Base-by-base conservation (phyloP, 106 monocot genomes). In the Apostasia ramifera region DNA sequence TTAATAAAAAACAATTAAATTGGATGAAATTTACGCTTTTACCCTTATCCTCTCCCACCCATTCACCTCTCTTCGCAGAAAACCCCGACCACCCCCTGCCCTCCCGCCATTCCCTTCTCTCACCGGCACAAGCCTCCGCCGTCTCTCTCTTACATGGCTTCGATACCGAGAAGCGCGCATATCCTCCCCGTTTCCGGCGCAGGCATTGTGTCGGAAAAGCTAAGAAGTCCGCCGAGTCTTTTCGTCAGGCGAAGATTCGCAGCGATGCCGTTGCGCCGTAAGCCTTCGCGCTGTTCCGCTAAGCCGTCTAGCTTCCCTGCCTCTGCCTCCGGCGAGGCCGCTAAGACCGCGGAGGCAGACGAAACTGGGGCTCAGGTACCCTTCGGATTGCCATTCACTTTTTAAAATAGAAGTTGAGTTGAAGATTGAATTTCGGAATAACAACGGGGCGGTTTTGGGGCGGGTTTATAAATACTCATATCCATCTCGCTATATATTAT, bases 191-290 rank as follows among this genome's bases (percentile, higher is more conserved):
- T 48, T 26, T 65, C 48, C 26, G 4, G 65, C 48, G 7, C 48
- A 46, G 47, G 43, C 38, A 65, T 48, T 15, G 15, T 48, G 65
- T 65, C 65, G 65, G 48, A 65, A 26, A 65, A 14, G 40, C 65
- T 15, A 47, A 65, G 65, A 65, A 65, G 43, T 14, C 65, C 37
- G 0, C 48, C 26, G 26, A 4, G 14, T 65, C 47, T 65, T 37
- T 48, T 15, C 8, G 37, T 48, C 65, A 65, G 37, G 65, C 11
- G 48, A 49, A 65, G 13, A 48, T 0, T 26, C 47, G 26, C 46
- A 49, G 65, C 37, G 48, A 65, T 6, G 48, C 65, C 65, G 14
- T 26, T 49, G 47, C 26, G 12, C 9, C 15, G 47, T 38, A 65
- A 38, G 26, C 15, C 47, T 47, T 65, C 8, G 47, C 8, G 7